phyloP scores from a whole-genome alignment of 768 basidiomycete species.

The Rhizopogon sp. region DNA sequence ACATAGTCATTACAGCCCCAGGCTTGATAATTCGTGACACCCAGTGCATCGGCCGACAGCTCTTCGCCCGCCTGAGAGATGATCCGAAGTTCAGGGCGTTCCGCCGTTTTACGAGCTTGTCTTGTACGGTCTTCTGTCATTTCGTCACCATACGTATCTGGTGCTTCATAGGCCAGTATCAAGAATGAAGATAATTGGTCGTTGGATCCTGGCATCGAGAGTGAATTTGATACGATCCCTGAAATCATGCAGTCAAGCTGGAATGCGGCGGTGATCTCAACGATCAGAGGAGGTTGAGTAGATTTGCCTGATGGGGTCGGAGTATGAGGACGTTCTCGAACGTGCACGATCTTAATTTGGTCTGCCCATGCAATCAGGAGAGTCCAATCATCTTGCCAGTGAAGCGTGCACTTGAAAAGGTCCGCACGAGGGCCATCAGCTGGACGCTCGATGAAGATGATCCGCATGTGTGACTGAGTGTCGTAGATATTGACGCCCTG shows the following conservation, averaged over 20 bases:
- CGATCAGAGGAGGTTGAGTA: conserved; percentile 55
- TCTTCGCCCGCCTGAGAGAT: conserved; percentile 89
- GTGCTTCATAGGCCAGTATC: conserved; percentile 80
- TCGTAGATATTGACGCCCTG: conserved; percentile 96
- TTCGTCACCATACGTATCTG: conserved; percentile 66
- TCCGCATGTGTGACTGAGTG: conserved; percentile 64
- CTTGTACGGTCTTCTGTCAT: conserved; percentile 64
- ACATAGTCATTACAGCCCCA: conserved; percentile 94
- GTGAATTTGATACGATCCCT: conserved; percentile 78
- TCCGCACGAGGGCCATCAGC: conserved; percentile 85
- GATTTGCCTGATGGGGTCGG: conserved; percentile 36
- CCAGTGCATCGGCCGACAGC: conserved; percentile 77
- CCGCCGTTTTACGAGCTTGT: conserved; percentile 79
- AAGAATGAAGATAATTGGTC: conserved; percentile 52
- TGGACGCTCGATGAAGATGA: conserved; percentile 83
- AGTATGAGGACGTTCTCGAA: conserved; percentile 56
- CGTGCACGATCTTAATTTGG: conserved; percentile 82
- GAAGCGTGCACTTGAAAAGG: conserved; percentile 86
- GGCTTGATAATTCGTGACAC: conserved; percentile 68
- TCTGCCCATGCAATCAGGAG: conserved; percentile 94
- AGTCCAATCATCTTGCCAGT: conserved; percentile 91
- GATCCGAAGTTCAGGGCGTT: conserved; percentile 92
- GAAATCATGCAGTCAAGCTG: conserved; percentile 95
- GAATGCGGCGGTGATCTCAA: conserved; percentile 89
- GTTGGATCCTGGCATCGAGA: conserved; percentile 22